Evolutionary conservation across 352 stramenopile species (phyloP), one percentile per base, ranked within the genome.

Genomic region (Peronospora farinosa): DNA sequence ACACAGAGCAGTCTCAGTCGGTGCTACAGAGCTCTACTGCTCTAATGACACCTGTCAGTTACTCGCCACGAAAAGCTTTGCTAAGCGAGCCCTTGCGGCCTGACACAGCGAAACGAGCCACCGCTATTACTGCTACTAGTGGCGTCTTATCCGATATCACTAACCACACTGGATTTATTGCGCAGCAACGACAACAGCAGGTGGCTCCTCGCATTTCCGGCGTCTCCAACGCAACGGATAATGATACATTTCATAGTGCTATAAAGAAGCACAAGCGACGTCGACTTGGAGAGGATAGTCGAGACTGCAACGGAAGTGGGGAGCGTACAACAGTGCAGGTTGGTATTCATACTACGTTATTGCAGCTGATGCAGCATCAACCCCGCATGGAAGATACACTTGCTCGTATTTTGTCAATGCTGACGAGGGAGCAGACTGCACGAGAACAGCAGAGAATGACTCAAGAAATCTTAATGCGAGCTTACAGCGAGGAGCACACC

Each of bases 61-160:
- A 37, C 36, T 27, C 47, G 23, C 16, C 37, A 40, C 47, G 8
- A 5, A 2, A 47, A 15, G 15, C 37, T 23, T n/a, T 38, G 5
- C 27, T 19, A 48, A 54, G 17, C 11, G 39, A 51, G 10, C 21
- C 44, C 11, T 44, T 35, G 21, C 44, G 43, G 28, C 31, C 35
- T 42, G 44, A 47, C 33, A 21, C 15, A 40, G 51, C 25, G 15
- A 36, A 51, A 30, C 44, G 40, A 60, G 30, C 31, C 10, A n/a
- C 31, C 31, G 7, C 31, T 36, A 36, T 36, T 9, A 36, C 28
- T n/a, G 31, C 31, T n/a, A 15, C 31, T n/a, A 36, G n/a, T 9
- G 4, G 67, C 7, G 70, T 72, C 2, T 44, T 88, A 16, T 54
- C 61, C 0, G 77, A 88, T 40, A 88, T 88, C 35, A 88, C 77